phyloP scores from a whole-genome alignment of 2,329 filamentous ascomycete species.

The Septoria linicola region DNA sequence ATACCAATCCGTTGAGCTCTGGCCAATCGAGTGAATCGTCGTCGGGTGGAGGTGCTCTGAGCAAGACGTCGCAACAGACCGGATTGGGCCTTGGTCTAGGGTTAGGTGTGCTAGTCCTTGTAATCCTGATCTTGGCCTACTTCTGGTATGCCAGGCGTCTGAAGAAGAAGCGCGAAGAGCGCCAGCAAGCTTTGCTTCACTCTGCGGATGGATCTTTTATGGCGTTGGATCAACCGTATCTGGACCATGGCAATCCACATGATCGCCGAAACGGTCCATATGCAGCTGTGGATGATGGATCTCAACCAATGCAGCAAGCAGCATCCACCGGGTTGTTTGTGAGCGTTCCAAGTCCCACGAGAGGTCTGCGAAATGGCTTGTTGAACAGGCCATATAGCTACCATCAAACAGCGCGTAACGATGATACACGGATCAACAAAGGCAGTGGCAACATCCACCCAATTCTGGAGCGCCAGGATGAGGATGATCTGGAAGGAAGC shows the following conservation, averaged over 20 bases:
- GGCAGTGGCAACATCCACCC: conserved; percentile 44
- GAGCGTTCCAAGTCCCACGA: conserved; percentile 50
- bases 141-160: conserved; percentile 48
- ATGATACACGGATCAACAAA: conserved; percentile 50
- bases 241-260: conserved; percentile 36
- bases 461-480: conserved; percentile 26
- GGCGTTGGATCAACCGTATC: conserved; percentile 44
- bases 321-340: conserved; percentile 50
- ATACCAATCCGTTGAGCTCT: conserved; percentile 44
- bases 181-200: conserved; percentile 53
- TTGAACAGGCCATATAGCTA: conserved; percentile 40
- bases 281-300: conserved; percentile 34
- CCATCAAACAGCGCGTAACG: conserved; percentile 45
- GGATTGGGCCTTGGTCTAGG: conserved; percentile 48
- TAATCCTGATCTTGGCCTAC: conserved; percentile 46
- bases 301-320: conserved; percentile 29
- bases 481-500: conserved; percentile 17
- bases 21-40: conserved; percentile 1
- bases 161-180: conserved; percentile 42
- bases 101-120: conserved; percentile 45
- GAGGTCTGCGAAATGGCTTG: conserved; percentile 46
- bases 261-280: conserved; percentile 44
- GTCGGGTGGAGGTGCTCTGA: conserved; percentile 37
- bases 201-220: conserved; percentile 43
- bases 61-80: conserved; percentile 47